Percentiles rank a stretch among this genome's conserved stretches.
Conservation (phyloP, 2,329 filamentous ascomycete species). For the Dissoconium aciculare region DNA sequence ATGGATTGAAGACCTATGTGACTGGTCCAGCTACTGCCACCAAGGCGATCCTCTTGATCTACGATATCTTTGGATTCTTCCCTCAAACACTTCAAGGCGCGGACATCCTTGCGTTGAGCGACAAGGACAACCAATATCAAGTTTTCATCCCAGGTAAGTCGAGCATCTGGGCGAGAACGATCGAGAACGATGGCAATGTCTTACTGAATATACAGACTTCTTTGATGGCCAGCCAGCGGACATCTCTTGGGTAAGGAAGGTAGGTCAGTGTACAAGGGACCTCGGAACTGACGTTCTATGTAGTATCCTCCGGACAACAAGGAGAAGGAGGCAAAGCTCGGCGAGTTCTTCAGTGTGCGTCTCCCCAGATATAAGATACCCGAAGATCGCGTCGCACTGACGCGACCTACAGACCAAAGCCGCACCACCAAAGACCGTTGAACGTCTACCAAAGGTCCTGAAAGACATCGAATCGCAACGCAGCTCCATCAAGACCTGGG, state of each 20-base stretch:
- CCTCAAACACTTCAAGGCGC: slow-evolving; percentile 48
- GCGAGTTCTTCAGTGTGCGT: slow-evolving; percentile 38
- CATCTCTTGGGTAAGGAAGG: slow-evolving; percentile 33
- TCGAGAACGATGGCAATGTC: neutral
- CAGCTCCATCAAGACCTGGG: slow-evolving; percentile 39
- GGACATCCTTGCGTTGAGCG: slow-evolving; percentile 44
- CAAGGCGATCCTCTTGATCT: slow-evolving; percentile 43
- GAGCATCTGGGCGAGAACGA: slow-evolving; percentile 1
- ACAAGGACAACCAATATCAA: slow-evolving; percentile 59
- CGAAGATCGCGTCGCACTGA: slow-evolving; percentile 4
- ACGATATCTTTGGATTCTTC: slow-evolving; percentile 51
- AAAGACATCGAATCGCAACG: slow-evolving; percentile 38
- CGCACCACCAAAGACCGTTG: slow-evolving; percentile 42
- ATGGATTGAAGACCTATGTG: slow-evolving; percentile 48
- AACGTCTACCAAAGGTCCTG: slow-evolving; percentile 41
- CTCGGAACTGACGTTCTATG: neutral
- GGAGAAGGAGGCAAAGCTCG: slow-evolving; percentile 45
- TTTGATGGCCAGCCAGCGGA: slow-evolving; percentile 61
- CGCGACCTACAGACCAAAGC: slow-evolving; percentile 28
- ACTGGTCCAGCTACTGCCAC: slow-evolving; percentile 39
- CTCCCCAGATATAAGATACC: neutral
- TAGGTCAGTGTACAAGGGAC: neutral
- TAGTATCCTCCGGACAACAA: slow-evolving; percentile 36
- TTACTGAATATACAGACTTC: too few species aligned
- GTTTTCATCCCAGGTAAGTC: slow-evolving; percentile 57